phyloP scores from a whole-genome alignment of 208 protist genomes.

The Crithidia acanthocephali region DNA sequence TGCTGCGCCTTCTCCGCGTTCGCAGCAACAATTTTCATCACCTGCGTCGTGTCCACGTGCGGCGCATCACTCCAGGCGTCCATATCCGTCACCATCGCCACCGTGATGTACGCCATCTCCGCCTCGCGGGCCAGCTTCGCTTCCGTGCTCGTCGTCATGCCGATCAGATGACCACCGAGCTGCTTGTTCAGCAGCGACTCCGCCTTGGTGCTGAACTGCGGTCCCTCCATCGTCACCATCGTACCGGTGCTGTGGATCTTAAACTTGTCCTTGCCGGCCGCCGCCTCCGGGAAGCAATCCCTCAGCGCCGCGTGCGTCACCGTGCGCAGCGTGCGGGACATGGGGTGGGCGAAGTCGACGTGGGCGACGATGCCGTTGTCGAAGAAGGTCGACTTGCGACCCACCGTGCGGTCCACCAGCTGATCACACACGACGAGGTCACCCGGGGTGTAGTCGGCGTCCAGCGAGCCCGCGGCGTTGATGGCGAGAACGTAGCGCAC shows the following conservation, averaged over 20 bases:
- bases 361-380: constrained; percentile 80
- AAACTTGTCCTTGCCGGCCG: constrained; percentile 32
- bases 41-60: constrained; percentile 68
- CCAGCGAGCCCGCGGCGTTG: constrained; percentile 90
- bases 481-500: constrained; percentile 85
- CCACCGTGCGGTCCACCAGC: constrained; percentile 87
- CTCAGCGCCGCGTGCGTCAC: constrained; percentile 49
- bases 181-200: constrained; percentile 85
- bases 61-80: constrained; percentile 90
- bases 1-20: constrained; percentile 80
- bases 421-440: constrained; percentile 91
- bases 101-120: constrained; percentile 86
- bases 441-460: constrained; percentile 70
- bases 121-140: constrained; percentile 92
- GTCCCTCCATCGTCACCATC: constrained; percentile 93
- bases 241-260: constrained; percentile 62
- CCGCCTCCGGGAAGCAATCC: constrained; percentile 43
- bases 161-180: constrained; percentile 86
- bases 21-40: constrained; percentile 54
- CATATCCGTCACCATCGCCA: constrained; percentile 96
- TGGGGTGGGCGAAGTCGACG: constrained; percentile 83
- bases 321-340: constrained; percentile 50
- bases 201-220: constrained; percentile 89
- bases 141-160: constrained; percentile 93
- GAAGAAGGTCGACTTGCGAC: constrained; percentile 85